Evolutionary conservation across 106 monocot genomes (phyloP).

Genomic region (Vanilla planifolia): DNA sequence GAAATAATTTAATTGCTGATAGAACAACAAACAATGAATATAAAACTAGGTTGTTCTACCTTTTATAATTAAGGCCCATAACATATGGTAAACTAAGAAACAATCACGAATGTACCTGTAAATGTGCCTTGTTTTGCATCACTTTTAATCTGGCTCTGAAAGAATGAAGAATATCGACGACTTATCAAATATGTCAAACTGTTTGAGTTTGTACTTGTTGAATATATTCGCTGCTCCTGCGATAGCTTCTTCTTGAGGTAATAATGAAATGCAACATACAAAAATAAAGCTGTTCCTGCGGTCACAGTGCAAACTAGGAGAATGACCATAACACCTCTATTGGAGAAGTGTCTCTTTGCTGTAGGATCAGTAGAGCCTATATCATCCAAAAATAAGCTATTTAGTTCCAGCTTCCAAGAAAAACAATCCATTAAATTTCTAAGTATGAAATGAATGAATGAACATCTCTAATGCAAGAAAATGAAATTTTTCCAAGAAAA

Average conservation of each 20-base stretch:
- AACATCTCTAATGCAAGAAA: too few species aligned
- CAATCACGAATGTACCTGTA: constrained; percentile 15
- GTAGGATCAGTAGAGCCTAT: constrained; percentile 25
- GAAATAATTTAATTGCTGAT: not conserved
- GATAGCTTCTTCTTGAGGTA: constrained; percentile 44
- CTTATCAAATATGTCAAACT: constrained; percentile 64
- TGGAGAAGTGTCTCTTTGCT: constrained; percentile 33
- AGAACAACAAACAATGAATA: not conserved
- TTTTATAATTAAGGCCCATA: not conserved
- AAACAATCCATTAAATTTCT: not conserved
- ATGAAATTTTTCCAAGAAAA: too few species aligned
- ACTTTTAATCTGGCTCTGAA: constrained; percentile 19
- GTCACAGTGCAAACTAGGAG: constrained; percentile 52
- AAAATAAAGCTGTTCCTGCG: constrained; percentile 45
- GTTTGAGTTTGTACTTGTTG: constrained; percentile 55
- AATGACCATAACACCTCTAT: constrained; percentile 32
- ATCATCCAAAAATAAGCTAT: not conserved
- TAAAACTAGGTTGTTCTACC: not conserved
- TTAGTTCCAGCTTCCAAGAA: not conserved
- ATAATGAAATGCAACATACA: constrained; percentile 38
- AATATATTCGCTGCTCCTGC: constrained; percentile 11
- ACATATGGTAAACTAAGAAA: constrained; percentile 4
- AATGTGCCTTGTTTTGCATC: constrained; percentile 9
- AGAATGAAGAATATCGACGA: constrained; percentile 38
- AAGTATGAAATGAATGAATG: too few species aligned